phyloP scores from a whole-genome alignment of 805 yeast species.

The Lachancea quebecensis region DNA sequence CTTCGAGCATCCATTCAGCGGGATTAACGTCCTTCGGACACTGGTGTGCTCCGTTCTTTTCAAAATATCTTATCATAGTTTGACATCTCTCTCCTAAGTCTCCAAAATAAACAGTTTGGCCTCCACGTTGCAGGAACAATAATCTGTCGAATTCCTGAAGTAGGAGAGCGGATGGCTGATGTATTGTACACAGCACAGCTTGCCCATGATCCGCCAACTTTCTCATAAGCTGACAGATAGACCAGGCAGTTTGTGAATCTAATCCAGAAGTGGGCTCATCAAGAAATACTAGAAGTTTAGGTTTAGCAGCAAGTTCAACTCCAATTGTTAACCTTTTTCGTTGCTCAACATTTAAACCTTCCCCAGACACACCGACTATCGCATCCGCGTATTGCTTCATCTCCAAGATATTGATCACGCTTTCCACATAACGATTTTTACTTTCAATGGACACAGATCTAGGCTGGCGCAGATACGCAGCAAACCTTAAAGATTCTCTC shows the following conservation, averaged over 20 bases:
- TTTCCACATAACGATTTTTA: slow-evolving; percentile 61
- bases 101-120: slow-evolving; percentile 76
- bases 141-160: slow-evolving; percentile 63
- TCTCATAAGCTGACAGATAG: slow-evolving; percentile 59
- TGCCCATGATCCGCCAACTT: slow-evolving; percentile 66
- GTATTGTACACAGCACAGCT: slow-evolving; percentile 69
- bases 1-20: slow-evolving; percentile 89
- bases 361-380: slow-evolving; percentile 70
- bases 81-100: slow-evolving; percentile 57
- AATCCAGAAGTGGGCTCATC: slow-evolving; percentile 74
- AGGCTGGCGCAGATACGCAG: slow-evolving; percentile 73
- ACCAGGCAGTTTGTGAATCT: slow-evolving; percentile 62
- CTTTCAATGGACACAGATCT: slow-evolving; percentile 46
- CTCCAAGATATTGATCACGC: slow-evolving; percentile 57
- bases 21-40: slow-evolving; percentile 72
- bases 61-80: slow-evolving; percentile 59
- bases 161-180: slow-evolving; percentile 68
- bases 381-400: slow-evolving; percentile 71
- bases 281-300: slow-evolving; percentile 52
- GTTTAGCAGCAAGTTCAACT: slow-evolving; percentile 66
- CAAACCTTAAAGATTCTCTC: slow-evolving; percentile 66
- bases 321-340: slow-evolving; percentile 64
- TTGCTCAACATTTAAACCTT: slow-evolving; percentile 64
- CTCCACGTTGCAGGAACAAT: slow-evolving; percentile 65
- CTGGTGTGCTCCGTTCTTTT: slow-evolving; percentile 52